Conservation (phyloP, 331 rosid species). For the Erythrophleum ivorense region DNA sequence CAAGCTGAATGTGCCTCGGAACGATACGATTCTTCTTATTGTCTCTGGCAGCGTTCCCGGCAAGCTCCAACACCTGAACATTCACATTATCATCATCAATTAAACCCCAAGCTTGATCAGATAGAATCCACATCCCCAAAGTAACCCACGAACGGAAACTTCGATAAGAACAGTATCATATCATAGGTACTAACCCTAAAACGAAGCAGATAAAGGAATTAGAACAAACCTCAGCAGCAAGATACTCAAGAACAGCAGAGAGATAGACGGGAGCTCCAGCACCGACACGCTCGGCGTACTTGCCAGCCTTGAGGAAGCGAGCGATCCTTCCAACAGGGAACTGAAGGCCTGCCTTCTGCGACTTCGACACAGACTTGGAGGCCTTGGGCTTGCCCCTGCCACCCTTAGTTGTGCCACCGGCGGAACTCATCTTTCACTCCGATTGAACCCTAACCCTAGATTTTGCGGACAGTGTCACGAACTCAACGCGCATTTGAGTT, state of each 20-base stretch:
- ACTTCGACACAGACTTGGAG: conserved; percentile 78
- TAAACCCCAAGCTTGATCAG: background rate
- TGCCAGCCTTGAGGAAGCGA: conserved; percentile 85
- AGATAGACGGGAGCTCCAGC: conserved; percentile 98
- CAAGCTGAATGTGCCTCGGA: conserved; percentile 94
- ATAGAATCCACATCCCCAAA: background rate
- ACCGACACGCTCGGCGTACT: conserved; percentile 97
- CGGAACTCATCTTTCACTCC: conserved; percentile 67
- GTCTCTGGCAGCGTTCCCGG: conserved; percentile 95
- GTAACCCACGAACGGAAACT: background rate
- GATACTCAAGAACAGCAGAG: conserved; percentile 93
- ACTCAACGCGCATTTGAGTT: background rate
- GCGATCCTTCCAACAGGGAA: conserved; percentile 97
- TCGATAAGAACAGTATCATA: background rate
- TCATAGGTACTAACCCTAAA: too few relatives aligned
- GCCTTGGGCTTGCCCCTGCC: conserved; percentile 96
- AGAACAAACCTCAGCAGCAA: conserved; percentile 83
- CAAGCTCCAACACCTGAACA: conserved; percentile 80
- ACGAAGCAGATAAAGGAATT: too few relatives aligned
- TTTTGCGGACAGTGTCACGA: background rate
- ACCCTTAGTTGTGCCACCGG: conserved; percentile 76
- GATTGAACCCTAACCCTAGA: conserved; percentile 54
- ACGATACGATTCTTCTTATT: conserved; percentile 94
- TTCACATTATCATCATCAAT: background rate
- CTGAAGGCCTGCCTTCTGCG: conserved; percentile 84